phyloP scores from a whole-genome alignment of 176 grass and related monocot genomes.

The Hsuehochloa calcarea region DNA sequence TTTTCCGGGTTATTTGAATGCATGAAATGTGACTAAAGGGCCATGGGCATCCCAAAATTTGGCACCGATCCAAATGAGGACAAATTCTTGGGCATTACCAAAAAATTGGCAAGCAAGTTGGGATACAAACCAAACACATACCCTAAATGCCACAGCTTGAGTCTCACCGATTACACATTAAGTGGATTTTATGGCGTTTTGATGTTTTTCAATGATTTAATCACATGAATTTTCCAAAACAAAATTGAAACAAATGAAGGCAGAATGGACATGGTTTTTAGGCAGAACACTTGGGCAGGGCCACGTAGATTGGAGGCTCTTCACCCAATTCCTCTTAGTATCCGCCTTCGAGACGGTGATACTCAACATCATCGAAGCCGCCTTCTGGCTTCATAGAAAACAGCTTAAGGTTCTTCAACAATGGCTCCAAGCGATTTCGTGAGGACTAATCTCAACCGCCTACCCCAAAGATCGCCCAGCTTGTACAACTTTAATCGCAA shows the following conservation, averaged over 20 bases:
- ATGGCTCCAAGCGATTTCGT: neutral
- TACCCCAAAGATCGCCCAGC: neutral
- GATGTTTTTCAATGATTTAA: no score
- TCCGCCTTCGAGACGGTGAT: slow-evolving; percentile 23
- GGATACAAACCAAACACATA: no score
- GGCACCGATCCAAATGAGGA: no score
- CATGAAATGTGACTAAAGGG: no score
- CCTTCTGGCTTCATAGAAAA: slow-evolving; percentile 40
- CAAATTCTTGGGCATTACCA: no score
- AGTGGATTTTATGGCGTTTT: no score
- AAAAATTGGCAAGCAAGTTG: no score
- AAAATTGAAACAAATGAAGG: neutral
- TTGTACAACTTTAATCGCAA: neutral
- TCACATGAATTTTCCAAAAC: no score
- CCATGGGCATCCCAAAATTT: no score
- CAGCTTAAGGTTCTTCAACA: slow-evolving; percentile 1
- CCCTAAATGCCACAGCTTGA: no score
- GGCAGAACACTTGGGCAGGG: neutral
- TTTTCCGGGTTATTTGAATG: no score
- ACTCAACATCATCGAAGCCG: slow-evolving; percentile 32
- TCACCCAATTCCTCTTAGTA: neutral
- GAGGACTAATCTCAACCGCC: neutral
- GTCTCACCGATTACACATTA: no score
- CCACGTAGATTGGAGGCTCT: neutral
- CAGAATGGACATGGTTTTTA: neutral